These are phyloP conservation scores for Suillus placidus DNA, from an alignment of 768 basidiomycete species.

Conservation along the genomic window DNA sequence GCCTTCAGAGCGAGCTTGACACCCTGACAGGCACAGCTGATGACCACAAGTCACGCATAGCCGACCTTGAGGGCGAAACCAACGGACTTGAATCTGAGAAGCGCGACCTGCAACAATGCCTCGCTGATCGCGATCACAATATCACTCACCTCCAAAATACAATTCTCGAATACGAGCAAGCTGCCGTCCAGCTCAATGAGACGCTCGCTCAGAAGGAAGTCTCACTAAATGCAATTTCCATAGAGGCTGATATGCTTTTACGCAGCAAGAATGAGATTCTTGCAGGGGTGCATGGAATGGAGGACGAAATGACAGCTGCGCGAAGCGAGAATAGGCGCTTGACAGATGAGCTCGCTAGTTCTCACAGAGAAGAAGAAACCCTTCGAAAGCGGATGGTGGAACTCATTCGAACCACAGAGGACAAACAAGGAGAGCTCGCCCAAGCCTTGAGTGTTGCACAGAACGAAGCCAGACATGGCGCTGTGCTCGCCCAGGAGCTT, in stretches of 20 bases:
- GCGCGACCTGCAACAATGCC: background rate
- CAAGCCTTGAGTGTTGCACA: constrained; percentile 1
- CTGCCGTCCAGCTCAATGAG: constrained; percentile 9
- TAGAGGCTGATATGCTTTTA: constrained; percentile 27
- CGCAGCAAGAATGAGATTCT: constrained; percentile 16
- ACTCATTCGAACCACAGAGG: constrained; percentile 16
- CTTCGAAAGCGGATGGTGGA: constrained; percentile 12
- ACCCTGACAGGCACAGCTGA: background rate
- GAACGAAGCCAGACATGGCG: background rate
- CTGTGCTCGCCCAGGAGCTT: constrained; percentile 4
- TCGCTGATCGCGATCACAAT: background rate
- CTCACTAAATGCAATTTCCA: constrained; percentile 29
- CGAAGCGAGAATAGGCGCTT: constrained; percentile 4
- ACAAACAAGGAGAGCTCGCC: constrained; percentile 7
- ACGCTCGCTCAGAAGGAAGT: constrained; percentile 21
- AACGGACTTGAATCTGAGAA: constrained; percentile 1
- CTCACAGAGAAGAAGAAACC: constrained; percentile 16
- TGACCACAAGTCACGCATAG: constrained; percentile 4
- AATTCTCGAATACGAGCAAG: background rate
- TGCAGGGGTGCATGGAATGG: background rate
- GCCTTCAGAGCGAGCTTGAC: constrained; percentile 5
- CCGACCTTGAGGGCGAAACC: constrained; percentile 8
- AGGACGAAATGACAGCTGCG: background rate
- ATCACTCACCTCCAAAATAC: background rate
- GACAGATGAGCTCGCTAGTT: constrained; percentile 15